Evolutionary conservation across 2,329 filamentous ascomycete species (phyloP).

Genomic region (Aspergillus japonicus): DNA sequence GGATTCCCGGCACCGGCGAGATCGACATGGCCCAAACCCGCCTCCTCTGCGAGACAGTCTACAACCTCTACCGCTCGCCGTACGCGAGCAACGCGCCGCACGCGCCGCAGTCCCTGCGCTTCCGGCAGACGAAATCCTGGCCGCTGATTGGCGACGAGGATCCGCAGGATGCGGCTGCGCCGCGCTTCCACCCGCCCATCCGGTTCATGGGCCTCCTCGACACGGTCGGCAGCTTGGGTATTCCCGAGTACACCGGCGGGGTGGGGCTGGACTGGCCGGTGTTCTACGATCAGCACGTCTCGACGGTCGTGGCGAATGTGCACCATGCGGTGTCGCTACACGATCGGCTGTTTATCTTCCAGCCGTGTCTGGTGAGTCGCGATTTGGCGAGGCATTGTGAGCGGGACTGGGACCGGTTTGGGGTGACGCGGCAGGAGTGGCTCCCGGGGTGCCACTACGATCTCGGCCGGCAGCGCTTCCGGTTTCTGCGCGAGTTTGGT

Average conservation of each 20-base stretch:
- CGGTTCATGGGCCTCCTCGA: background rate
- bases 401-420: background rate
- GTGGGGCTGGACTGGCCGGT: background rate
- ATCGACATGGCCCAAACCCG: background rate
- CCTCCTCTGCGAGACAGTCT: background rate
- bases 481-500: background rate
- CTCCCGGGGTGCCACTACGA: background rate
- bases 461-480: background rate
- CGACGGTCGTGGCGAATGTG: background rate
- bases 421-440: background rate
- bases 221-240: background rate
- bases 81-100: background rate
- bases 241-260: background rate
- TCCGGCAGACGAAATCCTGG: background rate
- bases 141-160: background rate
- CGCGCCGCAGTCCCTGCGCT: background rate
- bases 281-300: background rate
- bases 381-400: background rate
- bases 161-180: background rate
- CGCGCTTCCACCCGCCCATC: background rate
- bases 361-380: background rate
- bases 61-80: background rate
- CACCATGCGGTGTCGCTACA: background rate
- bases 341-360: background rate
- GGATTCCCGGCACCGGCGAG: background rate